These are phyloP conservation scores for Monsonia emarginata DNA, from an alignment of 441 rosid species.

Conservation along the genomic window DNA sequence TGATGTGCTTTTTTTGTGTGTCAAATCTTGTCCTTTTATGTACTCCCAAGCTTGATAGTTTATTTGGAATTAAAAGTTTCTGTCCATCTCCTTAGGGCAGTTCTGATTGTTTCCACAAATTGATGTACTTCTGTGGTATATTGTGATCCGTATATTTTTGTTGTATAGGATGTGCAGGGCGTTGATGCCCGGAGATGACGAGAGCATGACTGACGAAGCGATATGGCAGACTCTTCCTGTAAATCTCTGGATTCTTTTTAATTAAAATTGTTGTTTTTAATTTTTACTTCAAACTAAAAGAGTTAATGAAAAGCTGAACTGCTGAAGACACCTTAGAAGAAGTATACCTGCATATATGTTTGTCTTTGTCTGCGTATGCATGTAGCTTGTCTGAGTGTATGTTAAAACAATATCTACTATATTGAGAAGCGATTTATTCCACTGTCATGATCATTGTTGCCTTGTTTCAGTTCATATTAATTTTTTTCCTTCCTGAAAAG, in stretches of 20 bases:
- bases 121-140: background rate
- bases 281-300: background rate
- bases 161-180: constrained; percentile 73
- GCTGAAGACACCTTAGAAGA: background rate
- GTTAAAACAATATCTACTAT: background rate
- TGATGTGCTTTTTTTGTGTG: background rate
- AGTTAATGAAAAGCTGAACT: background rate
- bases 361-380: background rate
- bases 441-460: background rate
- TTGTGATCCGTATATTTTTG: constrained; percentile 10
- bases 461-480: background rate
- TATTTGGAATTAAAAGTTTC: background rate
- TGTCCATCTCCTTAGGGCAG: background rate
- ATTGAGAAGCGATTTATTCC: background rate
- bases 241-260: constrained; percentile 23
- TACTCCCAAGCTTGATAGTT: background rate
- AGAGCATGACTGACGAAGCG: constrained; percentile 66
- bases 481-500: no score
- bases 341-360: background rate
- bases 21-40: background rate
- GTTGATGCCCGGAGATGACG: constrained; percentile 94
- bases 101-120: background rate
- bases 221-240: constrained; percentile 73
- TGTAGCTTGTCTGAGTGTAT: background rate
- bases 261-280: no score